These are phyloP conservation scores for Amaranthus hypochondriacus DNA, from an alignment of 148 eudicot genomes.

Conservation along the genomic window DNA sequence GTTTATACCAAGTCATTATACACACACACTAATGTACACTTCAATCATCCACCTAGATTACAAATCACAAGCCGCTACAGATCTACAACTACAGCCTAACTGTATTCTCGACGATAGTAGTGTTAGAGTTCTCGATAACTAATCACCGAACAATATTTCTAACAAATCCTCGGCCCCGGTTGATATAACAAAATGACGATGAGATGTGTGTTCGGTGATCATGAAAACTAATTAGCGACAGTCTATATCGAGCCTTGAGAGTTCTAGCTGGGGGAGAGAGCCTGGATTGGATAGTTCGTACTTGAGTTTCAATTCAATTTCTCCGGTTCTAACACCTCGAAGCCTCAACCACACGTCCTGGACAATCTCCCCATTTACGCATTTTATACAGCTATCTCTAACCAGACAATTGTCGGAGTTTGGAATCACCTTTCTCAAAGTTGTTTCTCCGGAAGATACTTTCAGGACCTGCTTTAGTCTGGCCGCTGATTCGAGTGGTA, in stretches of 20 bases:
- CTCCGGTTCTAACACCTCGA: slow-evolving; percentile 61
- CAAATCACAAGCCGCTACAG: too few relatives aligned
- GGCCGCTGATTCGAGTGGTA: slow-evolving; percentile 57
- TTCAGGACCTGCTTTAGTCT: slow-evolving; percentile 54
- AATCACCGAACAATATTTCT: too few relatives aligned
- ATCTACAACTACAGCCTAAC: too few relatives aligned
- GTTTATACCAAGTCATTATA: too few relatives aligned
- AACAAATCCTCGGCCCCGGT: too few relatives aligned
- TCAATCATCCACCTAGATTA: too few relatives aligned
- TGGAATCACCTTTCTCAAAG: slow-evolving; percentile 57
- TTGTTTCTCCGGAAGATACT: slow-evolving; percentile 41
- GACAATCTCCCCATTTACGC: slow-evolving; percentile 47
- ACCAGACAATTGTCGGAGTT: slow-evolving; percentile 55
- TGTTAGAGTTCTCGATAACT: too few relatives aligned
- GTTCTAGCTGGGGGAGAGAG: not conserved
- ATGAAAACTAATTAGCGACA: too few relatives aligned
- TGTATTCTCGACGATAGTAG: too few relatives aligned
- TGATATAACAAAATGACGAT: too few relatives aligned
- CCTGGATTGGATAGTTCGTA: not conserved
- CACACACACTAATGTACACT: too few relatives aligned
- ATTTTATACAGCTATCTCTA: slow-evolving; percentile 52
- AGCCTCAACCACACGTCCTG: slow-evolving; percentile 71
- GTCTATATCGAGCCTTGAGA: not conserved
- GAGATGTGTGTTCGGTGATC: too few relatives aligned
- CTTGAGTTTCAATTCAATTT: slow-evolving; percentile 53